A percentile compares a stretch with the other conserved stretches of the same genome.
These are phyloP conservation scores for Pseudogymnoascus sp. DNA, from an alignment of 2,329 filamentous ascomycete species.

Conservation along the genomic window DNA sequence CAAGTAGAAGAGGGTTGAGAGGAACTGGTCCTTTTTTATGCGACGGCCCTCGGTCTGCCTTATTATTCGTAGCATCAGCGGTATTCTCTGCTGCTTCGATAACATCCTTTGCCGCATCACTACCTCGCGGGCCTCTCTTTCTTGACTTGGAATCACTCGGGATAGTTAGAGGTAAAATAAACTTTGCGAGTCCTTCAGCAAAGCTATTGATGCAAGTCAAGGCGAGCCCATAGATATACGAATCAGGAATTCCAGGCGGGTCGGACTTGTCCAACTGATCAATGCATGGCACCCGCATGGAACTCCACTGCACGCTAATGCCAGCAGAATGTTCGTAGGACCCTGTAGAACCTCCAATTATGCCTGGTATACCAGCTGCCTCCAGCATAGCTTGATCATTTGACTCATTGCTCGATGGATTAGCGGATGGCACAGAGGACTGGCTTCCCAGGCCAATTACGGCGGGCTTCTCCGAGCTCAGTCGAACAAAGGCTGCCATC, in stretches of 20 bases:
- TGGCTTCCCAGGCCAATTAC: conserved; percentile 84
- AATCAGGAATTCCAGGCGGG: conserved; percentile 73
- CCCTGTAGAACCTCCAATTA: conserved; percentile 66
- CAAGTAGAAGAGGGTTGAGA: conserved; percentile 70
- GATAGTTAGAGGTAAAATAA: conserved; percentile 83
- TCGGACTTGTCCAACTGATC: conserved; percentile 92
- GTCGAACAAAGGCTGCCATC: conserved; percentile 78
- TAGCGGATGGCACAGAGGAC: conserved; percentile 68
- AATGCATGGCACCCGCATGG: conserved; percentile 76
- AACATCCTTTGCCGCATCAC: conserved; percentile 15
- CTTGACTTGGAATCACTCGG: conserved; percentile 55
- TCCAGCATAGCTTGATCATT: conserved; percentile 81
- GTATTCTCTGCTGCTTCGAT: background rate
- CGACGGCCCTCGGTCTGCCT: conserved; percentile 52
- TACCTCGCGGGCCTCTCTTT: conserved; percentile 31
- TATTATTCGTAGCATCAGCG: conserved; percentile 15
- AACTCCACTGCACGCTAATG: conserved; percentile 88
- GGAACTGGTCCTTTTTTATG: conserved; percentile 70
- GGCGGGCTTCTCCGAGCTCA: conserved; percentile 82
- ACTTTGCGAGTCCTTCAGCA: conserved; percentile 87
- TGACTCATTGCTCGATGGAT: conserved; percentile 45
- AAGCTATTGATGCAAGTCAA: conserved; percentile 82
- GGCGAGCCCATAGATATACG: conserved; percentile 85
- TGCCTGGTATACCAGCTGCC: conserved; percentile 76
- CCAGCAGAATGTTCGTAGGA: conserved; percentile 61